Evolutionary conservation across 2,329 filamentous ascomycete species (phyloP).

Genomic region (Stachybotrys echinatus): DNA sequence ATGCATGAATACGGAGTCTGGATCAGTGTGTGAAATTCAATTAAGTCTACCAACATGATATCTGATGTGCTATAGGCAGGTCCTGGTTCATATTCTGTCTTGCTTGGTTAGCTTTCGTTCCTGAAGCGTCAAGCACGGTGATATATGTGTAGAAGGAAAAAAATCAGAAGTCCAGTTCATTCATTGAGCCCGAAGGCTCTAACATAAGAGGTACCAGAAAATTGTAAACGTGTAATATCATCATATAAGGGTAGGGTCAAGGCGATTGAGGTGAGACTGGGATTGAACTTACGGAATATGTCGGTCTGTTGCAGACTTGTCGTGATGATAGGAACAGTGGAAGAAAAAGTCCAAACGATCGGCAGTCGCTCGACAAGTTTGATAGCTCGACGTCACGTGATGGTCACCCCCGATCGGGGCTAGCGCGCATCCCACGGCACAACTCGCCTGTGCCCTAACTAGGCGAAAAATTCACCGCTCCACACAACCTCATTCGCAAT

Average conservation of each 20-base stretch:
- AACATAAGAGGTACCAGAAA: slow-evolving; percentile 99
- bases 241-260: slow-evolving; percentile 45
- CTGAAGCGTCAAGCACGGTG: neutral
- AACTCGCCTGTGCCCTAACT: slow-evolving; percentile 36
- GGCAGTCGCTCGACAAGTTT: no score
- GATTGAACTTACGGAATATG: neutral
- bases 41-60: neutral
- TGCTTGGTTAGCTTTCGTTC: no score
- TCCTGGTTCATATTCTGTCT: no score
- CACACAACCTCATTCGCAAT: slow-evolving; percentile 28
- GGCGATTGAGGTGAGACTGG: neutral
- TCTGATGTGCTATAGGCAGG: slow-evolving; percentile 6
- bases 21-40: slow-evolving; percentile 4
- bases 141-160: slow-evolving; percentile 5
- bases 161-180: slow-evolving; percentile 81
- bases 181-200: slow-evolving; percentile 67
- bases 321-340: no score
- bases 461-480: slow-evolving; percentile 36
- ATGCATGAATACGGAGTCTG: slow-evolving; percentile 8
- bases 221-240: slow-evolving; percentile 61
- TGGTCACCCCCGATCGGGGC: slow-evolving; percentile 3
- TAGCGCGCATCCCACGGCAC: neutral
- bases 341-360: slow-evolving; percentile 7
- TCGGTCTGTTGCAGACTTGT: no score
- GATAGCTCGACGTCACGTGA: neutral